These are phyloP conservation scores for Aspergillus jensenii DNA, from an alignment of 2,329 filamentous ascomycete genomes.

Conservation along the genomic window DNA sequence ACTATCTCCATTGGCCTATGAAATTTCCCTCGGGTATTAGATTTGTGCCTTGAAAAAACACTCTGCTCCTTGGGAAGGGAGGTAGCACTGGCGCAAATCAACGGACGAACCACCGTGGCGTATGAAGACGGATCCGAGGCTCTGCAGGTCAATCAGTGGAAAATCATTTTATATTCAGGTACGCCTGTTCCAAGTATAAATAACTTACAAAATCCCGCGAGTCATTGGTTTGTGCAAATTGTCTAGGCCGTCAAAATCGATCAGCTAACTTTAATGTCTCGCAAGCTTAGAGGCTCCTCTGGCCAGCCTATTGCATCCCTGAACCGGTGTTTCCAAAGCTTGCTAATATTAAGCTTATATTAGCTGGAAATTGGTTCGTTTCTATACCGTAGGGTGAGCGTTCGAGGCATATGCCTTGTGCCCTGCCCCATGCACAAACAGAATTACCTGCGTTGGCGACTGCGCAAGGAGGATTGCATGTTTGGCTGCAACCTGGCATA, in stretches of 20 bases:
- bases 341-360: conserved; percentile 5
- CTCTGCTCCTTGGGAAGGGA: too few species aligned
- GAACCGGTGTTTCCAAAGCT: not conserved
- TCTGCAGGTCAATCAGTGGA: too few species aligned
- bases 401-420: not conserved
- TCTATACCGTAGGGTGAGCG: not conserved
- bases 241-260: not conserved
- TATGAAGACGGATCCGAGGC: too few species aligned
- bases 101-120: too few species aligned
- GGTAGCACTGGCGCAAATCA: too few species aligned
- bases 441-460: not conserved
- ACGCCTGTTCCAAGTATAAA: not conserved
- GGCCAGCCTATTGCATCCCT: not conserved
- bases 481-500: too few species aligned
- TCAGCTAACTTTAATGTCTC: not conserved
- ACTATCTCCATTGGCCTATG: not conserved
- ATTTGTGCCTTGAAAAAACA: too few species aligned
- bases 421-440: not conserved
- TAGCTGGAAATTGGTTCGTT: not conserved
- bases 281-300: not conserved
- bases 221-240: not conserved
- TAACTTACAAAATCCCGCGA: not conserved
- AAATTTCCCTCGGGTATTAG: too few species aligned
- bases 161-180: not conserved
- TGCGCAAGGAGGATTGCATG: too few species aligned